Evolutionary conservation across 164 flowering plant species (phyloP), one percentile per base, ranked within the genome.

Genomic region (Aristolochia californica): DNA sequence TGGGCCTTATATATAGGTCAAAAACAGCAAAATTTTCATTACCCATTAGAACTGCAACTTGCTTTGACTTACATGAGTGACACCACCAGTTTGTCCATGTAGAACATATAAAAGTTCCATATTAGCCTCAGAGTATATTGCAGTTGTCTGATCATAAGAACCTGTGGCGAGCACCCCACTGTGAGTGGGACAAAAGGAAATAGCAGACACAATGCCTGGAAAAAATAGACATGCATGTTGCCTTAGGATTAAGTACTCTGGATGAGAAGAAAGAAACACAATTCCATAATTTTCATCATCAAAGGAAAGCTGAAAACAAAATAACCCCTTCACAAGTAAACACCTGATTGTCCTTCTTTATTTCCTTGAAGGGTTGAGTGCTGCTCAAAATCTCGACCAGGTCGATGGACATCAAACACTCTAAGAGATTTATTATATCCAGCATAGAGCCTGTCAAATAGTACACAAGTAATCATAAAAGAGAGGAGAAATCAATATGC

Each of bases 51-150:
- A 34, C 10, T 34, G 40, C 40, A 34, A 34, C 10, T 8, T 34
- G 40, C 5, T 24, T 30, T 15, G 13, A 43, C 57, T 53, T 26
- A 61, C 64, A 52, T 89, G 97, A 20, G 97, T 93, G 58, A 89
- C 70, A 56, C 99, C 99, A 70, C 97, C 99, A 76, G 83, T 84
- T 74, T 93, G 99, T 56, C 99, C 98, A 77, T 93, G 94, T 58
- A 93, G 72, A 55, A 93, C 68, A 59, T 89, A 89, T 57, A 93
- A 69, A 48, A 79, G 83, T 65, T 93, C 99, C 97, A 87, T 85
- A 71, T 80, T 89, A 61, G 85, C 95, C 67, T 93, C 99, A 38
- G 75, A 70, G 64, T 81, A 87, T 57, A 93, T 76, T 55, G 88
- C 99, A 44, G 90, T 78, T 28, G 91, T 85, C 70, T 81, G 88